A percentile compares a stretch with the other conserved stretches of the same genome.
Evolutionary conservation across 805 yeast species (phyloP).

Genomic region (Wickerhamomyces alni): DNA sequence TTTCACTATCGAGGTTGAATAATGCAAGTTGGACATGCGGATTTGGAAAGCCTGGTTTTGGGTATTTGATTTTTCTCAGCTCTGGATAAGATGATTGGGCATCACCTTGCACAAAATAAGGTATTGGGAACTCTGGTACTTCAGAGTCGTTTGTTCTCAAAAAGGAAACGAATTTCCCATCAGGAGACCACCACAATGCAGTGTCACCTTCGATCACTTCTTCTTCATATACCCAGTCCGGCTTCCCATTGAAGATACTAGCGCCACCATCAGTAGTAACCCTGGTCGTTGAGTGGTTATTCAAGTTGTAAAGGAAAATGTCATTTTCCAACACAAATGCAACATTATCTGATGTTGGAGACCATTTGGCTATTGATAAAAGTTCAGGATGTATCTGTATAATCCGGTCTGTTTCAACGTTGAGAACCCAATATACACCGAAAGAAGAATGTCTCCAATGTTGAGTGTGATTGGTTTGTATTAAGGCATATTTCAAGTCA

Average conservation of each 20-base stretch:
- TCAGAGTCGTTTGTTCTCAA: constrained; percentile 65
- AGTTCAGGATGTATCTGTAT: constrained; percentile 23
- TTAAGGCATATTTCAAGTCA: constrained; percentile 49
- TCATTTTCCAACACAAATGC: constrained; percentile 68
- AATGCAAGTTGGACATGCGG: constrained; percentile 57
- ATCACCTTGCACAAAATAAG: constrained; percentile 59
- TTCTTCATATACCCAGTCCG: constrained; percentile 95
- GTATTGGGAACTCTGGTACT: constrained; percentile 69
- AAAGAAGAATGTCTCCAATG: constrained; percentile 51
- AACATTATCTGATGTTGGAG: constrained; percentile 62
- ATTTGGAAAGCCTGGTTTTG: constrained; percentile 76
- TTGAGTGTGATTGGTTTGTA: constrained; percentile 55
- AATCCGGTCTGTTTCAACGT: constrained; percentile 24
- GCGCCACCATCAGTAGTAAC: constrained; percentile 69
- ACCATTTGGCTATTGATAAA: constrained; percentile 54
- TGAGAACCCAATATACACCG: constrained; percentile 38
- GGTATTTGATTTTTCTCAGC: constrained; percentile 60
- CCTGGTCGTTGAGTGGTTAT: constrained; percentile 21
- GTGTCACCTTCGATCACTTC: constrained; percentile 69
- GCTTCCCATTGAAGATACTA: constrained; percentile 75
- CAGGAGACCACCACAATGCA: constrained; percentile 86
- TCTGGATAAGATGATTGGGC: constrained; percentile 54
- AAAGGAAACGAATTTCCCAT: constrained; percentile 58
- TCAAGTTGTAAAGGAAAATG: constrained; percentile 48
- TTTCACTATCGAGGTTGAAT: constrained; percentile 29